Percentiles rank a stretch among this genome's conserved stretches.
These are phyloP conservation scores for Backusella parvicylindrica DNA, from an alignment of 192 early-diverging fungal genomes.

Conservation along the genomic window DNA sequence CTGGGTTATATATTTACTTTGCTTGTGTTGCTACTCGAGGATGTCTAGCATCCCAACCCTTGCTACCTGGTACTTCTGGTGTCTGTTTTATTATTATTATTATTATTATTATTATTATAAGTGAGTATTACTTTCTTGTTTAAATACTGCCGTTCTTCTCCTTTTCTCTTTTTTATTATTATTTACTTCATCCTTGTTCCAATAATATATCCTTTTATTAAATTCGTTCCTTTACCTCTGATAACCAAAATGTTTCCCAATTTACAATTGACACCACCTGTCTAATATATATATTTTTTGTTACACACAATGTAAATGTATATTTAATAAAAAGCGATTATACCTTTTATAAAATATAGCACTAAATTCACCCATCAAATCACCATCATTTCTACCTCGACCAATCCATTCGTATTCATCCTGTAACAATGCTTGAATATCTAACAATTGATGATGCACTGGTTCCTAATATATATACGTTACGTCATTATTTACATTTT, in stretches of 20 bases:
- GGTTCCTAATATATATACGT: conserved; percentile 26
- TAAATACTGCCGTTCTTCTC: no score
- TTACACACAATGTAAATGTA: neutral
- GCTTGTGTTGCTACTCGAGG: conserved; percentile 30
- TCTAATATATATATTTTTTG: neutral
- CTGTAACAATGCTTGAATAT: conserved; percentile 22
- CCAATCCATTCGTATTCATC: conserved; percentile 35
- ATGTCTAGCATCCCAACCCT: conserved; percentile 33
- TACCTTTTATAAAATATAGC: conserved; percentile 43
- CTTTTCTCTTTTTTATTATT: no score
- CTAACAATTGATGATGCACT: conserved; percentile 29
- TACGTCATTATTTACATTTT: neutral
- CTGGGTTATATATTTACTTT: conserved; percentile 26
- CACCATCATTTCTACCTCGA: conserved; percentile 31
- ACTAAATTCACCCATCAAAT: conserved; percentile 29
- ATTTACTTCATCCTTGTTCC: neutral
- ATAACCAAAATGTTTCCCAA: conserved; percentile 29
- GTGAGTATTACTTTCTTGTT: no score
- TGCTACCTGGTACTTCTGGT: conserved; percentile 32
- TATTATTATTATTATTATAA: no score
- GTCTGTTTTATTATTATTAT: no score
- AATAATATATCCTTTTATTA: neutral
- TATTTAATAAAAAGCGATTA: neutral
- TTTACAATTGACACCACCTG: conserved; percentile 2
- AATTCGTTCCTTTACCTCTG: conserved; percentile 20